Conservation (phyloP, 116 monocot genomes). For the Posidonia oceanica region DNA sequence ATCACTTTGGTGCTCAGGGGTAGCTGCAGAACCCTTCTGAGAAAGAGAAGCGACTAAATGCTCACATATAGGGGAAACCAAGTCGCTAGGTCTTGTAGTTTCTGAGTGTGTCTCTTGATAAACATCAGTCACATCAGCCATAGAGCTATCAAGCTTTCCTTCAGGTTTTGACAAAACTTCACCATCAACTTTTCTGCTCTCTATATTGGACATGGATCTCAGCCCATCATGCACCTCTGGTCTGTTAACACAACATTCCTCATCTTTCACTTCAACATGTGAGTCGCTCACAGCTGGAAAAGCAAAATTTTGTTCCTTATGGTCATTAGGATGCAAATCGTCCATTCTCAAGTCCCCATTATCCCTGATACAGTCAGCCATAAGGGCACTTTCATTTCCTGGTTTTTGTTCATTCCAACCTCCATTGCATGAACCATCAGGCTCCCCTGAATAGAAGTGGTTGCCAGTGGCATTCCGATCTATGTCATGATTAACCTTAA, state of each 20-base stretch:
- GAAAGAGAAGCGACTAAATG: constrained; percentile 8
- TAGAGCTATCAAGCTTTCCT: constrained; percentile 17
- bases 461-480: constrained; percentile 10
- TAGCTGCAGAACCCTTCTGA: constrained; percentile 14
- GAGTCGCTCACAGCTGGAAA: constrained; percentile 9
- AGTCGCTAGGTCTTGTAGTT: neutral
- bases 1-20: constrained; percentile 22
- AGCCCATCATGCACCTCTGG: constrained; percentile 14
- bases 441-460: neutral
- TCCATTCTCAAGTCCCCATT: constrained; percentile 9
- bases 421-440: constrained; percentile 5
- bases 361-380: constrained; percentile 12
- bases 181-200: constrained; percentile 13
- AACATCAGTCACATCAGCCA: constrained; percentile 10
- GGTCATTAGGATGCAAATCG: constrained; percentile 13
- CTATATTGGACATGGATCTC: constrained; percentile 8
- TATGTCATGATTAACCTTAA: constrained; percentile 2
- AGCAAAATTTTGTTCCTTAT: constrained; percentile 10
- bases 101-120: constrained; percentile 9
- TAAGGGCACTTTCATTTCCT: constrained; percentile 4
- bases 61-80: constrained; percentile 18
- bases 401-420: constrained; percentile 12
- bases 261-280: constrained; percentile 27
- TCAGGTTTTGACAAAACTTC: constrained; percentile 10
- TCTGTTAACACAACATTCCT: constrained; percentile 18